Base-by-base conservation (phyloP, 148 eudicot genomes). In the Rheum nobile region DNA sequence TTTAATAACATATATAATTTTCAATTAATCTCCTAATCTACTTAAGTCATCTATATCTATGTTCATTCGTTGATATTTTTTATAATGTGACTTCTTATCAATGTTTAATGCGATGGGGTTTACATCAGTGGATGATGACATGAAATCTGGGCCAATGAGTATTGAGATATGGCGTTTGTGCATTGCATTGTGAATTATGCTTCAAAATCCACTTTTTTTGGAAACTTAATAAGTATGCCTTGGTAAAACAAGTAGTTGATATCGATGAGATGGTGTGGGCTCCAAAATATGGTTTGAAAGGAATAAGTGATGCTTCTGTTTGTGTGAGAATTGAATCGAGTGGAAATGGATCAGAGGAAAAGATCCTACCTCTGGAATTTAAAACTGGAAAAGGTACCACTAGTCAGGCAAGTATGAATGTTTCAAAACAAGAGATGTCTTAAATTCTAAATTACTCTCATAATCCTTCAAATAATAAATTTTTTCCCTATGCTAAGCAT, bases 251-350 rank as follows among this genome's bases (percentile, higher is more conserved):
- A 97, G 97, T 95, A 54, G 76, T 90, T 78, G 98, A 95, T 79
- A 95, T 95, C 72, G 98, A 95, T 81, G 98, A 95, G 83, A 92
- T 96, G 97, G 97, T 90, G 52, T 96, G 99, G 99, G 97, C 97
- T 61, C 99, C 97, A 59, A 96, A 89, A 75, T 96, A 90, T 80
- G 99, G 99, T 34, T 78, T 96, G 83, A 96, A 96, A 84, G 99
- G 99, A 78, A 83, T 96, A 84, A 87, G 92, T 80, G 99, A 96
- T 84, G 99, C 99, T 71, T 92, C 99, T 72, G 31, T 96, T 75
- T 81, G 80, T 69, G 96, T 96, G 71, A 75, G 78, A 71, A 70
- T 75, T 67, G 82, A 67, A 78, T 83, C 85, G 12, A 80, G 79
- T 72, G 50, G 75, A 28, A 19, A 50, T 38, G 81, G 83, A 71